Evolutionary conservation across 768 basidiomycete species (phyloP).

Genomic region (Trametes cingulata): DNA sequence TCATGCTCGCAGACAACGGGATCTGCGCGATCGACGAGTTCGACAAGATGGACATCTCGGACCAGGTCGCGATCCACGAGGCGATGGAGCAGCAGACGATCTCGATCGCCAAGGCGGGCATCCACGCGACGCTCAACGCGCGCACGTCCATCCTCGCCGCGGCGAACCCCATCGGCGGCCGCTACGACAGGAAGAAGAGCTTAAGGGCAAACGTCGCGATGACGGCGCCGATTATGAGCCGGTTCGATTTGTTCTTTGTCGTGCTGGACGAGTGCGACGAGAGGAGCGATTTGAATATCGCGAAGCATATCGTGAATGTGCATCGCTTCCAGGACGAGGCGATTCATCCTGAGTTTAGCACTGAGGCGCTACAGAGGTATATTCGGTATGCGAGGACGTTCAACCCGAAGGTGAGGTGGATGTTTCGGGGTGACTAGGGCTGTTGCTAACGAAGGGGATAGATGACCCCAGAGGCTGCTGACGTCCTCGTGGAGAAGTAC

Average conservation of each 20-base stretch:
- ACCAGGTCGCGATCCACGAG: slow-evolving; percentile 99
- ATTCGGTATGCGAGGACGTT: slow-evolving; percentile 97
- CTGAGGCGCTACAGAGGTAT: slow-evolving; percentile 94
- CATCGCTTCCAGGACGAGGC: slow-evolving; percentile 95
- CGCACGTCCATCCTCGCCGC: slow-evolving; percentile 97
- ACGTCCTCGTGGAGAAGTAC: slow-evolving; percentile 94
- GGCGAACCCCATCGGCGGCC: slow-evolving; percentile 95
- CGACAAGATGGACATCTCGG: slow-evolving; percentile 99
- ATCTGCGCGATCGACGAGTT: slow-evolving; percentile 99
- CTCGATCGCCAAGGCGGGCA: slow-evolving; percentile 98
- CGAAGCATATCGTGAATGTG: slow-evolving; percentile 96
- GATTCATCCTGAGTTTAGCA: slow-evolving; percentile 95
- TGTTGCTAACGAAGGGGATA: slow-evolving; percentile 32
- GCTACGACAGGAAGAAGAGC: slow-evolving; percentile 94
- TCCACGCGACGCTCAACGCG: slow-evolving; percentile 97
- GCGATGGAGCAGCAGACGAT: slow-evolving; percentile 99
- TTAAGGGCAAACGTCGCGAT: slow-evolving; percentile 93
- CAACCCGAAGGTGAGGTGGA: slow-evolving; percentile 80
- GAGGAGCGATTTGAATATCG: slow-evolving; percentile 88
- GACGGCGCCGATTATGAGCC: slow-evolving; percentile 99
- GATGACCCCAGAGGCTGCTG: slow-evolving; percentile 91
- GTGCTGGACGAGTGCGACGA: slow-evolving; percentile 97
- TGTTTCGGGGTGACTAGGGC: background rate
- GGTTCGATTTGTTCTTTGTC: slow-evolving; percentile 97
- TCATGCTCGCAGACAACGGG: slow-evolving; percentile 99